Base-by-base conservation (phyloP, 441 rosid species). In the Pelargonium myrrhifolium region DNA sequence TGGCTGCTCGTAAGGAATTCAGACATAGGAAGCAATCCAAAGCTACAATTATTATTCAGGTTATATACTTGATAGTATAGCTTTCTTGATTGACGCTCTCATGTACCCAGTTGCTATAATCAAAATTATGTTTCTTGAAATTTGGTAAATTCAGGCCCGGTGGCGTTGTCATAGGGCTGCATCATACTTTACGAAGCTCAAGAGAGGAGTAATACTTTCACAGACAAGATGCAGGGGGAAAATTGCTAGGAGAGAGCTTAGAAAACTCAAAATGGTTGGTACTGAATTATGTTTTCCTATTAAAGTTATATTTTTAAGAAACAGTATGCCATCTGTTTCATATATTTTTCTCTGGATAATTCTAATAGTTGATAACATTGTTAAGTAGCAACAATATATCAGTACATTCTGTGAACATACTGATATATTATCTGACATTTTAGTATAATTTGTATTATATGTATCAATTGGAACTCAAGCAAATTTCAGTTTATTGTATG, bases 181-280 rank as follows among this genome's bases (percentile, higher is more conserved):
- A 59, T 75, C 78, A 18, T 86, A 87, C 79, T 92, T 86, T 77
- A 87, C 80, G 78, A 89, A 75, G 83, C 97, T 95, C 70, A 74
- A 78, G 83, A 87, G 80, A 79, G 96, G 97, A 76, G 83, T 78
- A 2, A 75, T 89, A 70, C 66, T 86, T 43, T 70, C 97, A 15
- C 99, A 94, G 77, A 85, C 90, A 69, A 81, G 93, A 78, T 92
- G 99, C 98, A 92, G 99, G 71, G 93, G 98, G 70, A 89, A 76
- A 79, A 74, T 84, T 77, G 99, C 88, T 14, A 79, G 77, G 79
- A 86, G 68, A 74, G 98, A 86, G 72, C 99, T 94, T 56, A 80
- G 96, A 79, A 86, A 88, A 85, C 96, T 94, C 75, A 92, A 90
- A 88, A 86, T 92, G 99, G 99, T 94, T 28, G 55, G 89, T 72